Base-by-base conservation (phyloP, 2,329 filamentous ascomycete species). In the Grosmannia serpens region DNA sequence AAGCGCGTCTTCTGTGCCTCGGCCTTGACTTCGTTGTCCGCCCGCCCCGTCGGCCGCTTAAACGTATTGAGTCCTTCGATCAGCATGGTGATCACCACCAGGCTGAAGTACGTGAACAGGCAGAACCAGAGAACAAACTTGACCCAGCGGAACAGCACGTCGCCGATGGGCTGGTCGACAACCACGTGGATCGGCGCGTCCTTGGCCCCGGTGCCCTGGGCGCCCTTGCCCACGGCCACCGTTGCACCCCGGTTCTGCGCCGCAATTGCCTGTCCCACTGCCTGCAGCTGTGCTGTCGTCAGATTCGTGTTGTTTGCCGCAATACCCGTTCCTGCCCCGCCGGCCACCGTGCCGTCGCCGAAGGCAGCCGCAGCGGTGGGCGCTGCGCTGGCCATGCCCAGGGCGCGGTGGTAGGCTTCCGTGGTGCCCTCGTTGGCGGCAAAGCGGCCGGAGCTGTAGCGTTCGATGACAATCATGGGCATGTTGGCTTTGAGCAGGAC, bases 1-100 rank as follows among this genome's bases (percentile, higher is more conserved):
- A 99, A 99, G 53, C 89, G 85, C 24, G 91, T 91, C 60, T 83
- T 96, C 70, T 99, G 94, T 66, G 91, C 86, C 71, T 97, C 89
- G 9, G 94, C 87, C 70, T 95, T 92, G 61, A 91, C 91, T 73
- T 99, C 91, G 65, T 85, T 85, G 59, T 86, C 82, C 2, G 79
- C 72, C 68, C 80, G 82, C 56, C 84, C 85, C 15, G 86, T 84
- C 11, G 91, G 85, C 61, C 90, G 91, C 72, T 90, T 91, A 65
- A 95, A 75, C 11, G 87, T 77, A 62, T 88, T 88, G 57, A 91
- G 82, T 35, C 84, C 84, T 71, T 99, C 94, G 62, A 96, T 83
- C 56, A 92, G 71, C 65, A 97, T 83, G 1, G 89, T 90, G 60
- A 96, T 80, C 50, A 91, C 70, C 13, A 95, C 84, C 64, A 96